Evolutionary conservation across 805 yeast species (phyloP).

Genomic region (Starmerella stigmatis): DNA sequence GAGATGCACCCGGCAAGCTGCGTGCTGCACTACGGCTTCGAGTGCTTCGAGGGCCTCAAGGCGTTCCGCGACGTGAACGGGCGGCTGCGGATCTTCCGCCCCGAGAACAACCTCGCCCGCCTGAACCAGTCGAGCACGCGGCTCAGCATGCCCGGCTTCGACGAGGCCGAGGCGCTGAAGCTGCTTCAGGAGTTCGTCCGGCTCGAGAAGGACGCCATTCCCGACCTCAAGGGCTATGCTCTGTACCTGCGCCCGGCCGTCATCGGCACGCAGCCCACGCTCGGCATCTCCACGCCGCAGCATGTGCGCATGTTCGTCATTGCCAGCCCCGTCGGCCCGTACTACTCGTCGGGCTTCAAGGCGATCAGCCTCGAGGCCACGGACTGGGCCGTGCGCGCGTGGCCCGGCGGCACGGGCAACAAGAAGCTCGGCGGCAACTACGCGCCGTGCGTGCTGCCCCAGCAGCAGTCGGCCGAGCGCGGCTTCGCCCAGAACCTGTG

Average conservation of each 20-base stretch:
- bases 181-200: conserved; percentile 65
- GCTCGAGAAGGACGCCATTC: conserved; percentile 68
- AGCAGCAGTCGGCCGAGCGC: conserved; percentile 74
- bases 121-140: conserved; percentile 83
- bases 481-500: conserved; percentile 95
- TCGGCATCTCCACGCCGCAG: conserved; percentile 78
- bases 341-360: conserved; percentile 89
- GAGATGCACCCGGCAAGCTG: conserved; percentile 75
- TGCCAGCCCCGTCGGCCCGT: conserved; percentile 95
- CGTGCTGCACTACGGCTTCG: conserved; percentile 92
- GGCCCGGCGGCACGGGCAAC: conserved; percentile 99
- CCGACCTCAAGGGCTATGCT: conserved; percentile 79
- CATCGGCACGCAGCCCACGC: conserved; percentile 81
- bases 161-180: conserved; percentile 62
- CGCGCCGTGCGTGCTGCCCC: conserved; percentile 91
- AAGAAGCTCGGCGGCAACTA: conserved; percentile 94
- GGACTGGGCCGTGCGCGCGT: conserved; percentile 91
- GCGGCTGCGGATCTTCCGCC: conserved; percentile 73
- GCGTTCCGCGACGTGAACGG: conserved; percentile 60
- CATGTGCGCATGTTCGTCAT: conserved; percentile 76
- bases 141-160: conserved; percentile 81
- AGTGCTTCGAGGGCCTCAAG: conserved; percentile 90
- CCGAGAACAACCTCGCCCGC: conserved; percentile 83
- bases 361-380: conserved; percentile 93
- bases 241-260: conserved; percentile 88